Percentiles rank a stretch among this genome's conserved stretches.
These are phyloP conservation scores for Suillus placidus DNA, from an alignment of 768 basidiomycete genomes.

Conservation along the genomic window DNA sequence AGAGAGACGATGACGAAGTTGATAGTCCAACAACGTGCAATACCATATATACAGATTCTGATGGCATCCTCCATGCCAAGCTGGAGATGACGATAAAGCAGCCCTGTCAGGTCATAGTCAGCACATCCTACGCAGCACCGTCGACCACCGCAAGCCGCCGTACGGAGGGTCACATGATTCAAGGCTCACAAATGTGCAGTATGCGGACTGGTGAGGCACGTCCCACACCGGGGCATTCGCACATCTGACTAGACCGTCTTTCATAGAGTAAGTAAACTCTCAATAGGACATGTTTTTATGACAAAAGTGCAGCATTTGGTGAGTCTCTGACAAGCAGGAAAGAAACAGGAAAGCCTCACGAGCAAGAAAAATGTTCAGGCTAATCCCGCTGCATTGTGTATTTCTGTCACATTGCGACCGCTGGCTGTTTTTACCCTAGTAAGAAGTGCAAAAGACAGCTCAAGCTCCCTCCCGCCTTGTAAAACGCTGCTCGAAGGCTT, in stretches of 20 bases:
- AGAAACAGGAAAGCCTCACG: no score
- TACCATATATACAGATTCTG: not conserved
- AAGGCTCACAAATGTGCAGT: not conserved
- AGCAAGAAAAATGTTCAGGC: no score
- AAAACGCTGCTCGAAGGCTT: slow-evolving; percentile 65
- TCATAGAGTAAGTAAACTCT: no score
- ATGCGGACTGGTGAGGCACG: not conserved
- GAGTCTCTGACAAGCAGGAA: no score
- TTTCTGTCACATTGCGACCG: not conserved
- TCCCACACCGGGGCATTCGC: not conserved
- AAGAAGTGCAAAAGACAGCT: slow-evolving; percentile 17
- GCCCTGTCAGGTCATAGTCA: not conserved
- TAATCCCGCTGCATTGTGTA: not conserved
- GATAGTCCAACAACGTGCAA: not conserved
- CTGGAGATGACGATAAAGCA: not conserved
- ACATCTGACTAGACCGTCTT: no score
- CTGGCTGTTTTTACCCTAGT: not conserved
- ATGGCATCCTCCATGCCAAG: not conserved
- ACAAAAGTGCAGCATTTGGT: no score
- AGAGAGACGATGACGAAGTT: no score
- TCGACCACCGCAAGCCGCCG: no score
- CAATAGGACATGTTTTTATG: no score
- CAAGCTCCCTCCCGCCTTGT: slow-evolving; percentile 49
- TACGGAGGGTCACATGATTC: no score
- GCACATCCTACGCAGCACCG: not conserved